phyloP scores from a whole-genome alignment of 2,329 filamentous ascomycete genomes.

The Zymoseptoria ardabiliae region DNA sequence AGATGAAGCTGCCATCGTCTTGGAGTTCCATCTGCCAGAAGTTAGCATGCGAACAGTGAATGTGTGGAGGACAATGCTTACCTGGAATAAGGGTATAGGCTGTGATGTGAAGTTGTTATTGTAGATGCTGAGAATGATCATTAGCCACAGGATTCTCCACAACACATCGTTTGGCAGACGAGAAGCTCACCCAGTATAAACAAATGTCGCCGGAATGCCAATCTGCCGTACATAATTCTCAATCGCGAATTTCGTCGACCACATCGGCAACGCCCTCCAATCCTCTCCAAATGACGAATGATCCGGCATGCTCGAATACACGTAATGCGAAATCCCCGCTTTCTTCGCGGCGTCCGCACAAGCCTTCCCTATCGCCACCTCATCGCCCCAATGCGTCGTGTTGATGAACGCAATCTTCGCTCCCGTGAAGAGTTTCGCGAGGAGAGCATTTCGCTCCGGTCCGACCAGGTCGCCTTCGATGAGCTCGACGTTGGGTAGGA shows the following conservation, averaged over 20 bases:
- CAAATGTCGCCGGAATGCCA: conserved; percentile 78
- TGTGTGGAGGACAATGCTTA: background rate
- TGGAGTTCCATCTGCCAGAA: conserved; percentile 65
- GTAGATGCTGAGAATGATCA: conserved; percentile 65
- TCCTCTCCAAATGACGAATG: conserved; percentile 68
- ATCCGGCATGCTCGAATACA: conserved; percentile 97
- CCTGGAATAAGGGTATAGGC: conserved; percentile 81
- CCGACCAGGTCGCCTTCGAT: conserved; percentile 57
- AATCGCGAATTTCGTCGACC: conserved; percentile 86
- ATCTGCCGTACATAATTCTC: conserved; percentile 85
- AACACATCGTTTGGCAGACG: background rate
- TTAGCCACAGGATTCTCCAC: too few relatives aligned
- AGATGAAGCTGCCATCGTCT: conserved; percentile 75
- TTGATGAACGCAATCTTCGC: conserved; percentile 93
- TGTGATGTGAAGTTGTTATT: conserved; percentile 98
- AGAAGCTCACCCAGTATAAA: conserved; percentile 64
- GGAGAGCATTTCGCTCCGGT: conserved; percentile 22
- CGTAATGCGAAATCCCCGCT: conserved; percentile 78
- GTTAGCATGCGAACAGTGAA: background rate
- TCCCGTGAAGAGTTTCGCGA: conserved; percentile 55
- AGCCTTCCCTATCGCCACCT: conserved; percentile 79
- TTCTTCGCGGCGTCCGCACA: conserved; percentile 83
- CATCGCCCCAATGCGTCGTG: conserved; percentile 93
- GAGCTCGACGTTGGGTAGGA: conserved; percentile 72
- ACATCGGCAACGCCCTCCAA: conserved; percentile 82